Evolutionary conservation across 2,329 filamentous ascomycete genomes (phyloP), one percentile per base, ranked within the genome.

Genomic region (Knufia fluminis): DNA sequence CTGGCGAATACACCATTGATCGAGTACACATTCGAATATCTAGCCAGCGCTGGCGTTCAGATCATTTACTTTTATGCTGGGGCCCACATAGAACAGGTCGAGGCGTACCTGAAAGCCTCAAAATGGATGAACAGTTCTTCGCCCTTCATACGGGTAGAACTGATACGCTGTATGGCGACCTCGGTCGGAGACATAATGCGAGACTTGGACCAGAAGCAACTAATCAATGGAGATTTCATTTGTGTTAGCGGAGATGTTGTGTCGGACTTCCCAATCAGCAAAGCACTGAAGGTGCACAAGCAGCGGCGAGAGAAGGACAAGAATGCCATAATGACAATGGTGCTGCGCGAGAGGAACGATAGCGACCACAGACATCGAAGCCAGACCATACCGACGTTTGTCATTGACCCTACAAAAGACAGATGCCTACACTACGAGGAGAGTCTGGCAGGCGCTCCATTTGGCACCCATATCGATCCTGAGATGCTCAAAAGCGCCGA

Each of bases 301-400:
- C 83, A 83, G 49, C 83, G 92, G 52, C 80, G 89, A 52, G 79
- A 83, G 62, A 81, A 82, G 48, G 88, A 94, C 70, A 91, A 92
- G 61, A 91, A 94, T 64, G 89, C 91, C 32, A 95, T 96, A 68
- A 97, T 98, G 92, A 98, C 92, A 2, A 85, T 96, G 76, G 79
- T 98, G 10, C 71, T 97, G 52, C 79, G 88, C 40, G 84, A 90
- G 64, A 86, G 83, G 7, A 87, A 86, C 40, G 70, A 76, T 4
- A 74, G 74, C 42, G 88, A 95, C 68, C 76, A 86, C 48, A 89
- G 87, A 23, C 91, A 91, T 66, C 76, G 80, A 1, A 80, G 84
- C 50, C 82, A 80, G 23, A 78, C 86, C 55, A 84, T 82, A 3
- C 88, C 90, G 0, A 77, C 92, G 2, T 98, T 97, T 61, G 82